Base-by-base conservation (phyloP, 352 stramenopile species). In the Pythium catenulatum region DNA sequence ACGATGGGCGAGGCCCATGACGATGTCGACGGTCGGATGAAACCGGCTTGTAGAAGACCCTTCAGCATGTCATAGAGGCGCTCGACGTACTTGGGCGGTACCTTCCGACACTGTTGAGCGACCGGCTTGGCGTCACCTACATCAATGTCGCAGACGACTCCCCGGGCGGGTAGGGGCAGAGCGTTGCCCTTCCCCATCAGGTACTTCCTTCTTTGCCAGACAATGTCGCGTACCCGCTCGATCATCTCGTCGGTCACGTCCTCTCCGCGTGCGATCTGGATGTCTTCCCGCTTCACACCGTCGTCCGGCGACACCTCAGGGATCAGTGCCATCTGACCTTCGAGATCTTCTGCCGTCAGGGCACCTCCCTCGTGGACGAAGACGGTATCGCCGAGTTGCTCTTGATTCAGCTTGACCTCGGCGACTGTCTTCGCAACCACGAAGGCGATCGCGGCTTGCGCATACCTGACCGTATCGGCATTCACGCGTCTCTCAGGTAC, bases 61-160 rank as follows among this genome's bases (percentile, higher is more conserved):
- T 90, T 88, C 14, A 92, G 25, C 34, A 92, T 14, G 30, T 92
- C 43, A 13, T 68, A 87, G 11, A 92, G 1, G 32, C 85, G 85
- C 2, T 87, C 86, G 1, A 81, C 23, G 23, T 78, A 86, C n/a
- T 89, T 30, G 0, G 84, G 75, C 0, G 82, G 74, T 0, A 92
- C 65, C 39, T 82, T 79, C 0, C 88, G 66, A 0, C 72, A 65
- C 0, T 45, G 30, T 11, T 92, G 88, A 0, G 88, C 86, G n/a
- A 91, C 48, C 0, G 86, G 86, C 6, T 23, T 63, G 0, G 82
- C 87, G 1, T 76, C 46, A 0, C 88, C 79, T 0, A 91, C 82
- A 30, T 94, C 90, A 19, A 92, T 91, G 34, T 93, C 89, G 21
- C 89, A 93, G 0, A 92, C n/a, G 0, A 85, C 87, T 0, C 89